Evolutionary conservation across 805 yeast genomes (phyloP).

Genomic region (Danielia reshetovae): DNA sequence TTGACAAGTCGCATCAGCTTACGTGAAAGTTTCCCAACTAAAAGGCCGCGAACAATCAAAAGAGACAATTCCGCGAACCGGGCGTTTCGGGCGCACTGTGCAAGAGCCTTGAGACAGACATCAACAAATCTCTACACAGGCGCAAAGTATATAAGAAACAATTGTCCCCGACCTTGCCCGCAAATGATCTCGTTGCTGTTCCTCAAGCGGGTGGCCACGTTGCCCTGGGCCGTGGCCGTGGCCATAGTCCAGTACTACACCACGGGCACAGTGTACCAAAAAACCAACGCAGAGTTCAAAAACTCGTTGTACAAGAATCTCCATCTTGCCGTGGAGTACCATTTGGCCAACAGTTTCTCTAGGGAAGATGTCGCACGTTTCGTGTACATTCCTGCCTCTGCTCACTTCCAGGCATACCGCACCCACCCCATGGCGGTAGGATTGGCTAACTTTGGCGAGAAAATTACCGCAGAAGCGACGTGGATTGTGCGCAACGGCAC

Average conservation of each 20-base stretch:
- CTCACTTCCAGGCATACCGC: conserved; percentile 13
- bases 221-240: conserved; percentile 21
- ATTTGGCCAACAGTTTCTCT: conserved; percentile 21
- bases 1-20: too few relatives aligned
- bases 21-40: too few relatives aligned
- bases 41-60: too few relatives aligned
- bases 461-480: conserved; percentile 9
- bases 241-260: conserved; percentile 27
- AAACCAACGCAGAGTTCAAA: conserved; percentile 25
- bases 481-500: conserved; percentile 15
- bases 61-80: too few relatives aligned
- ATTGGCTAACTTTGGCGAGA: conserved; percentile 13
- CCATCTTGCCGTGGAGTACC: conserved; percentile 23
- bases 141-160: neutral
- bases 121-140: too few relatives aligned
- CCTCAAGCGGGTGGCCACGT: conserved; percentile 17
- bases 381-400: conserved; percentile 20
- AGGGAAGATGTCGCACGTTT: conserved; percentile 20
- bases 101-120: too few relatives aligned
- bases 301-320: conserved; percentile 28
- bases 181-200: conserved; percentile 19
- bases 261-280: conserved; percentile 27
- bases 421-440: conserved; percentile 11
- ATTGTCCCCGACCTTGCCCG: neutral
- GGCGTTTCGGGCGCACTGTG: too few relatives aligned